Evolutionary conservation across 768 basidiomycete genomes (phyloP).

Genomic region (Termitomyces sp.): DNA sequence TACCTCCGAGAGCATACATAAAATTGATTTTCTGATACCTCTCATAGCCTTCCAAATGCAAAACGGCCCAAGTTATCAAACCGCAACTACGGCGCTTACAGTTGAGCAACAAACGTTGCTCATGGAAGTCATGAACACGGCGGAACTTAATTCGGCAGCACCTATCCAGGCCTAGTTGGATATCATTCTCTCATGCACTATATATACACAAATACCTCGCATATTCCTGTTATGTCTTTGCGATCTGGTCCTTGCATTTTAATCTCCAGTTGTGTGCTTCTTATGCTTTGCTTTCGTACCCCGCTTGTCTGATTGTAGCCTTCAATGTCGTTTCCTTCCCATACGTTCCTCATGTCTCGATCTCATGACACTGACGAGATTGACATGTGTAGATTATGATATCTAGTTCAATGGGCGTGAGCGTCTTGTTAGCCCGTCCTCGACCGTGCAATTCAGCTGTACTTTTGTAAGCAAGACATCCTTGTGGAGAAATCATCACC

Average conservation of each 20-base stretch:
- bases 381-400: background rate
- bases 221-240: slow-evolving; percentile 12
- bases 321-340: slow-evolving; percentile 2
- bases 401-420: background rate
- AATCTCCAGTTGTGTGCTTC: slow-evolving; percentile 5
- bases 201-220: slow-evolving; percentile 5
- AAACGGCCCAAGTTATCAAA: slow-evolving; percentile 62
- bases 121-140: slow-evolving; percentile 81
- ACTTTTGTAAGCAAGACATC: no score
- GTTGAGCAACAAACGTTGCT: slow-evolving; percentile 75
- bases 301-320: slow-evolving; percentile 4
- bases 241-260: slow-evolving; percentile 4
- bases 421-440: background rate
- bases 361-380: background rate
- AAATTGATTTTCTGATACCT: slow-evolving; percentile 1
- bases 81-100: slow-evolving; percentile 62
- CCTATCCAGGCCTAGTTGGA: background rate
- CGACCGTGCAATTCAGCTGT: background rate
- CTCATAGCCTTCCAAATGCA: slow-evolving; percentile 67
- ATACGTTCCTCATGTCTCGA: background rate
- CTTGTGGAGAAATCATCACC: background rate
- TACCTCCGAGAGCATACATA: background rate
- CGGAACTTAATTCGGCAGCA: slow-evolving; percentile 32
- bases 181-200: slow-evolving; percentile 1
- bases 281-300: slow-evolving; percentile 2